Evolutionary conservation across 2,329 filamentous ascomycete species (phyloP).

Genomic region (Penicillium janthinellum): DNA sequence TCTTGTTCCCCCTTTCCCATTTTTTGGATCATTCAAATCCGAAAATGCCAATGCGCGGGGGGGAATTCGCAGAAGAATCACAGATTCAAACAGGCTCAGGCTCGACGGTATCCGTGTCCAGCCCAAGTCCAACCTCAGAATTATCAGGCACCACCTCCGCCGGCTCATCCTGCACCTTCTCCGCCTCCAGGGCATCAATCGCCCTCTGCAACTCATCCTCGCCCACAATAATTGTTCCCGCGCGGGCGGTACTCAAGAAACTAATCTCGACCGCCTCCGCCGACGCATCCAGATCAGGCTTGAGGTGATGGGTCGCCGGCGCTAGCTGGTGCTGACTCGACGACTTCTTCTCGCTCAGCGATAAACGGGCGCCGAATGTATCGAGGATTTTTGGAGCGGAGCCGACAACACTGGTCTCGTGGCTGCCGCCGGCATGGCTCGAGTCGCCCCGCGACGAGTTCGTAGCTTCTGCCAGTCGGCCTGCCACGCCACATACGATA

Average conservation of each 20-base stretch:
- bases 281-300: conserved; percentile 34
- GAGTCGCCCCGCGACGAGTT: conserved; percentile 40
- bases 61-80: neutral
- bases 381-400: conserved; percentile 22
- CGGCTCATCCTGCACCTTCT: conserved; percentile 23
- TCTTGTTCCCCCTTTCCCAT: neutral
- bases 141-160: neutral
- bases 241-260: conserved; percentile 84
- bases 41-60: neutral
- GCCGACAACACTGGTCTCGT: conserved; percentile 20
- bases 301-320: conserved; percentile 32
- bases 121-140: neutral
- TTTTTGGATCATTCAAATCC: neutral
- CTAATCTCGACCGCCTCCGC: conserved; percentile 70
- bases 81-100: neutral
- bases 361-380: conserved; percentile 20
- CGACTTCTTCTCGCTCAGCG: conserved; percentile 4
- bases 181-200: conserved; percentile 64
- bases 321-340: conserved; percentile 13
- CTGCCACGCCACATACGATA: conserved; percentile 92
- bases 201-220: conserved; percentile 73
- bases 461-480: conserved; percentile 75
- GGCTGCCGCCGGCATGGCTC: conserved; percentile 13
- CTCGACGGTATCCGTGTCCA: neutral
- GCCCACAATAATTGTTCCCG: conserved; percentile 84